These are phyloP conservation scores for Filobasidium wieringae DNA, from an alignment of 768 basidiomycete species.

Conservation along the genomic window DNA sequence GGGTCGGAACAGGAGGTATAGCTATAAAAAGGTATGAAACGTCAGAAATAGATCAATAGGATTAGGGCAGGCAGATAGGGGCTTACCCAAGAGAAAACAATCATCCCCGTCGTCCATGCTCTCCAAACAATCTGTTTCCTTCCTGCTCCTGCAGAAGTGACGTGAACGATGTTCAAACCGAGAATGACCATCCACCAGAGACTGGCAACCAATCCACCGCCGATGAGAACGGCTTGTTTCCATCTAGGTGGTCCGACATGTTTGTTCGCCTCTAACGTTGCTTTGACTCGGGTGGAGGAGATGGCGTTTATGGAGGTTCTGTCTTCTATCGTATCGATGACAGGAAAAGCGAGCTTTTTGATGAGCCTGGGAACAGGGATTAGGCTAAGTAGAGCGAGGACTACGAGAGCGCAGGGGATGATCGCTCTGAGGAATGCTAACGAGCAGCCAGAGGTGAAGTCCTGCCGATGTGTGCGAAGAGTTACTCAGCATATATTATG, in stretches of 20 bases:
- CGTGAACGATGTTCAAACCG: conserved; percentile 15
- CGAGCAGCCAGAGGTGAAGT: conserved; percentile 11
- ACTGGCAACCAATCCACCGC: conserved; percentile 14
- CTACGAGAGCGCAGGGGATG: conserved; percentile 21
- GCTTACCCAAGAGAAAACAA: conserved; percentile 33
- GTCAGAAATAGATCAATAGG: not conserved
- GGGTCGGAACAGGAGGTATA: conserved; percentile 19
- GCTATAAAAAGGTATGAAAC: conserved; percentile 4
- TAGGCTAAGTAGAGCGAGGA: conserved; percentile 17
- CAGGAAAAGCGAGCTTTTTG: not conserved
- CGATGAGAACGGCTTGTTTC: conserved; percentile 22
- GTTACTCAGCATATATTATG: not conserved
- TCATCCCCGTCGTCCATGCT: conserved; percentile 19
- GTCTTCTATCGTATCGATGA: conserved; percentile 21
- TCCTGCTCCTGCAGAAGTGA: not conserved
- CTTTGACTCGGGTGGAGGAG: conserved; percentile 4
- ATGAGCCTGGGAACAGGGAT: conserved; percentile 18
- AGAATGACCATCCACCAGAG: conserved; percentile 23
- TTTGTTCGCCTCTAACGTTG: conserved; percentile 5
- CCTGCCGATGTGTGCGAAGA: not conserved
- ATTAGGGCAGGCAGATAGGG: not conserved
- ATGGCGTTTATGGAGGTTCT: conserved; percentile 22
- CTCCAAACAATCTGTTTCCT: conserved; percentile 9
- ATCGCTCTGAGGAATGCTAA: conserved; percentile 25
- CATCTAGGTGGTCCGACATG: conserved; percentile 16